These are phyloP conservation scores for Paxillus ammoniavirescens DNA, from an alignment of 768 basidiomycete species.

Conservation along the genomic window DNA sequence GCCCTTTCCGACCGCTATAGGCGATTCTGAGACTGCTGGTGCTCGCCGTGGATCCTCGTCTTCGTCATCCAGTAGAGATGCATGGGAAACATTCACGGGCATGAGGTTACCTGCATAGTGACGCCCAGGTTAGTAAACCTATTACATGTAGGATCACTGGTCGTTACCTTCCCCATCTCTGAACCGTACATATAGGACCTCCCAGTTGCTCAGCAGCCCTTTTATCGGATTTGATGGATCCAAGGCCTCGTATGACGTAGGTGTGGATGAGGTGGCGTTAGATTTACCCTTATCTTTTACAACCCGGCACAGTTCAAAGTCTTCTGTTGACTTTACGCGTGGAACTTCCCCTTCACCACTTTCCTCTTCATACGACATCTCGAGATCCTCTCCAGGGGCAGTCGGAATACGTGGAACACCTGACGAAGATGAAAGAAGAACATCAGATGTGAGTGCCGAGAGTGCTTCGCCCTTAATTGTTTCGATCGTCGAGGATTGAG, in stretches of 20 bases:
- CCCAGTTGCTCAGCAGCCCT: constrained; percentile 60
- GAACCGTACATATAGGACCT: constrained; percentile 66
- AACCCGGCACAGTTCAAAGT: constrained; percentile 66
- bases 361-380: constrained; percentile 15
- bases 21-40: constrained; percentile 29
- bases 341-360: constrained; percentile 30
- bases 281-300: constrained; percentile 49
- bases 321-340: constrained; percentile 32
- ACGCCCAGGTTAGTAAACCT: neutral
- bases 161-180: constrained; percentile 59
- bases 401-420: constrained; percentile 29
- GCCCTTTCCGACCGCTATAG: constrained; percentile 41
- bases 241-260: constrained; percentile 48
- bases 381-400: constrained; percentile 26
- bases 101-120: constrained; percentile 49
- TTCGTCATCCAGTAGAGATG: constrained; percentile 61
- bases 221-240: constrained; percentile 43
- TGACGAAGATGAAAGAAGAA: constrained; percentile 29
- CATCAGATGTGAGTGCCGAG: constrained; percentile 54
- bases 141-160: neutral
- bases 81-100: constrained; percentile 58
- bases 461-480: constrained; percentile 64
- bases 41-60: constrained; percentile 41
- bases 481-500: constrained; percentile 52
- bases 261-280: constrained; percentile 28